These are phyloP conservation scores for Solanum pinnatisectum DNA, from an alignment of 257 asterid species.

Conservation along the genomic window DNA sequence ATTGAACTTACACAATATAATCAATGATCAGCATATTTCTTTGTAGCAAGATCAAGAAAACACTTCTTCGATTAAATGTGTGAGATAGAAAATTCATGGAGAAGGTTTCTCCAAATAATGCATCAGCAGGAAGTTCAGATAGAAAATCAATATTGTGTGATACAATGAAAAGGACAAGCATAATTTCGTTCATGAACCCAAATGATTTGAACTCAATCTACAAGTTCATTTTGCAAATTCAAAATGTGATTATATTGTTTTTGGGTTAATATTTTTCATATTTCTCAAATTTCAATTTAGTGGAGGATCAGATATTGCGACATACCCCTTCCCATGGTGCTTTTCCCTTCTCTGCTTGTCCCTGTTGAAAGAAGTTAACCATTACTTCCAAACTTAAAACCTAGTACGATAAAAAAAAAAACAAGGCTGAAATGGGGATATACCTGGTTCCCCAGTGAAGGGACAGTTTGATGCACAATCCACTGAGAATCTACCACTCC, in stretches of 20 bases:
- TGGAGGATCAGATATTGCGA: background rate
- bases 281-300: background rate
- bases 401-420: background rate
- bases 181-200: background rate
- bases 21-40: background rate
- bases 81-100: background rate
- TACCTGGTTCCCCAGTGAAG: constrained; percentile 88
- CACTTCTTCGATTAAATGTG: background rate
- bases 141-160: background rate
- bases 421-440: background rate
- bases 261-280: background rate
- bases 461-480: constrained; percentile 86
- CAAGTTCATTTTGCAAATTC: background rate
- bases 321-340: constrained; percentile 98
- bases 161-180: background rate
- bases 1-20: background rate
- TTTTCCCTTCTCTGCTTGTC: constrained; percentile 60
- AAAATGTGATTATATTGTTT: background rate
- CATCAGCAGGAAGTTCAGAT: background rate
- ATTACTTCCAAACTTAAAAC: background rate
- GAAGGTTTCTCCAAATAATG: background rate
- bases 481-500: constrained; percentile 94
- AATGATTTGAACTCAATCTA: background rate
- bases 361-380: constrained; percentile 30
- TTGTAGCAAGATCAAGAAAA: background rate